Conservation (phyloP, 2,329 filamentous ascomycete species). For the Leptographium wingfieldii region DNA sequence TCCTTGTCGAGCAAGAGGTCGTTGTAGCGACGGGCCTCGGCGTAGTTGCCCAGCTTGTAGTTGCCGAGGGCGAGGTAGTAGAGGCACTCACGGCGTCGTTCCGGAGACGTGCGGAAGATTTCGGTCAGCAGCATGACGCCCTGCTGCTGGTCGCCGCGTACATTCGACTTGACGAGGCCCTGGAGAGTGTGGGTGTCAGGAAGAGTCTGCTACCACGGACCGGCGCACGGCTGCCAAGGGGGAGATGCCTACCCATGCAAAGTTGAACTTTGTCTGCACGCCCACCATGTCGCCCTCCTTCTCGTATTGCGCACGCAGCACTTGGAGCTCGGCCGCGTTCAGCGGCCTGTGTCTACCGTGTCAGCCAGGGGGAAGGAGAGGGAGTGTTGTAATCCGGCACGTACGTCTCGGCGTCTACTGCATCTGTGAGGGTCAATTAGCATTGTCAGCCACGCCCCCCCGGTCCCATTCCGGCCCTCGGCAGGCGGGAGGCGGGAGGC, state of each 20-base stretch:
- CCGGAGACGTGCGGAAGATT: conserved; percentile 87
- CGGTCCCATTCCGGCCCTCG: neutral
- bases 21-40: conserved; percentile 87
- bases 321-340: conserved; percentile 82
- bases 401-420: conserved; percentile 91
- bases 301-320: conserved; percentile 87
- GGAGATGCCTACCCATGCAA: conserved; percentile 66
- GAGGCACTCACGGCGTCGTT: conserved; percentile 90
- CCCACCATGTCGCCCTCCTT: conserved; percentile 96
- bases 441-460: neutral
- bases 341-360: conserved; percentile 49
- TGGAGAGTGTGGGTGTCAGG: conserved; percentile 22
- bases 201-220: too few relatives aligned
- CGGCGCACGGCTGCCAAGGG: neutral
- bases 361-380: neutral
- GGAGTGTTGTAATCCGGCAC: conserved; percentile 15
- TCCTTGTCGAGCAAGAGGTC: conserved; percentile 85
- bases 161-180: conserved; percentile 89
- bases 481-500: neutral
- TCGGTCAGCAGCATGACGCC: conserved; percentile 88
- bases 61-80: conserved; percentile 97
- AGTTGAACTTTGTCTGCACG: conserved; percentile 99
- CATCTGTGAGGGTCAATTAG: conserved; percentile 46
- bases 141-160: conserved; percentile 78
- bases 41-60: conserved; percentile 97